Conservation (phyloP, 139 green algal species). For the Chlorella sp. region DNA sequence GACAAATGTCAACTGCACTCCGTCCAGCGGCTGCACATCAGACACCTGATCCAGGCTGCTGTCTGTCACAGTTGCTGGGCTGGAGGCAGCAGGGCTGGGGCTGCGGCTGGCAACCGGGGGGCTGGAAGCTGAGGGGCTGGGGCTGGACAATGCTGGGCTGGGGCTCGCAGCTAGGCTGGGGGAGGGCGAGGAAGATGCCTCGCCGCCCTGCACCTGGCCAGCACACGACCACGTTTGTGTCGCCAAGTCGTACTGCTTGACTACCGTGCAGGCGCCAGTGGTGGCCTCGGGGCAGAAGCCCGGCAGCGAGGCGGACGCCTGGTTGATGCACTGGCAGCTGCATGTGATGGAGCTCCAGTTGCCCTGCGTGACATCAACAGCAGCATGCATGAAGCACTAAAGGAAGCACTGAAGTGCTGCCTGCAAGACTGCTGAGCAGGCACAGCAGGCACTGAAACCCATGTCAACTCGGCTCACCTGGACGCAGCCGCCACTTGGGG, state of each 20-base stretch:
- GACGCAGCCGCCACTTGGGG: background rate
- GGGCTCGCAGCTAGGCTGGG: no score
- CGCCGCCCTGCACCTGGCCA: background rate
- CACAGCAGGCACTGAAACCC: background rate
- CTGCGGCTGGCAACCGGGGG: background rate
- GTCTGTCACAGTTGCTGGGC: background rate
- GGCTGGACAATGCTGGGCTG: background rate
- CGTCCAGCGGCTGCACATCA: background rate
- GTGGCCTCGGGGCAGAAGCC: conserved; percentile 3
- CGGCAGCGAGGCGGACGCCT: background rate
- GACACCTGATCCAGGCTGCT: background rate
- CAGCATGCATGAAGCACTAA: no score
- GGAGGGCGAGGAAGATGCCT: no score
- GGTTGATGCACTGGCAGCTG: background rate
- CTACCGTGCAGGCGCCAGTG: background rate
- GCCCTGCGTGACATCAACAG: background rate
- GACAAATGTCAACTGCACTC: background rate
- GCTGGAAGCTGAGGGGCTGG: background rate
- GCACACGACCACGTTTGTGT: background rate
- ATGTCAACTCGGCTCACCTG: background rate
- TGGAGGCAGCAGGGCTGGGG: background rate
- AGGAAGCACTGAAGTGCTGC: no score
- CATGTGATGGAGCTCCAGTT: background rate
- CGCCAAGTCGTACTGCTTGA: background rate
- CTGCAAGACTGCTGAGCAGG: background rate